These are phyloP conservation scores for Phylloporus arenicola DNA, from an alignment of 768 basidiomycete species.

Conservation along the genomic window DNA sequence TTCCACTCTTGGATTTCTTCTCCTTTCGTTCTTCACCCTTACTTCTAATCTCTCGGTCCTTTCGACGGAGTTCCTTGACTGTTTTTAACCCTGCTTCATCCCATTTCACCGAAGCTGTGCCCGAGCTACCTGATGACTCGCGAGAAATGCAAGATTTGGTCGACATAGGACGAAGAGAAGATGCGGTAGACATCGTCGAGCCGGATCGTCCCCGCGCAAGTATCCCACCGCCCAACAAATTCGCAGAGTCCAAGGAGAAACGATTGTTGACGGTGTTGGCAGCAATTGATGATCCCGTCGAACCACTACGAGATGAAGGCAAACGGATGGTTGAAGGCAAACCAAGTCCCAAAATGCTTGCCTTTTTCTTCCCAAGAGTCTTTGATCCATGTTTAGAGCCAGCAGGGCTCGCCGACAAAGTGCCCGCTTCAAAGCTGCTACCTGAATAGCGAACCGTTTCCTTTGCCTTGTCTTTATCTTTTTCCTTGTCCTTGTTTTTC, in stretches of 20 bases:
- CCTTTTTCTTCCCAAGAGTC: conserved; percentile 51
- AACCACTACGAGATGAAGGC: conserved; percentile 32
- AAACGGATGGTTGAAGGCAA: conserved; percentile 52
- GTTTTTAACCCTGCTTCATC: conserved; percentile 46
- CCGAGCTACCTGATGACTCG: conserved; percentile 39
- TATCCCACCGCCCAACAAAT: conserved; percentile 26
- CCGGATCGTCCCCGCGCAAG: conserved; percentile 32
- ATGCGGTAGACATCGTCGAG: conserved; percentile 36
- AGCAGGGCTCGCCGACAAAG: conserved; percentile 37
- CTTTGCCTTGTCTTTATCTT: conserved; percentile 30
- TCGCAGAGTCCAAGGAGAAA: conserved; percentile 32
- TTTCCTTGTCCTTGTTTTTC: conserved; percentile 36
- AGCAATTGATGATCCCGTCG: conserved; percentile 33
- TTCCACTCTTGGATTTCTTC: conserved; percentile 26
- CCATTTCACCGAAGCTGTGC: conserved; percentile 43
- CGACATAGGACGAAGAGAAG: conserved; percentile 47
- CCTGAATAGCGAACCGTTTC: conserved; percentile 44
- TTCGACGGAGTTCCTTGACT: conserved; percentile 42
- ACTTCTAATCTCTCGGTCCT: conserved; percentile 32
- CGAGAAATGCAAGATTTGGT: conserved; percentile 36
- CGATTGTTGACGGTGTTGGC: conserved; percentile 11
- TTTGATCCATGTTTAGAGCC: conserved; percentile 24
- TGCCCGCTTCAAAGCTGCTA: conserved; percentile 67
- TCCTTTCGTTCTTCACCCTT: conserved; percentile 31
- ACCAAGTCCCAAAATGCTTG: conserved; percentile 56